Conservation (phyloP, 169 alveolate species). For the Perkinsus marinus region DNA sequence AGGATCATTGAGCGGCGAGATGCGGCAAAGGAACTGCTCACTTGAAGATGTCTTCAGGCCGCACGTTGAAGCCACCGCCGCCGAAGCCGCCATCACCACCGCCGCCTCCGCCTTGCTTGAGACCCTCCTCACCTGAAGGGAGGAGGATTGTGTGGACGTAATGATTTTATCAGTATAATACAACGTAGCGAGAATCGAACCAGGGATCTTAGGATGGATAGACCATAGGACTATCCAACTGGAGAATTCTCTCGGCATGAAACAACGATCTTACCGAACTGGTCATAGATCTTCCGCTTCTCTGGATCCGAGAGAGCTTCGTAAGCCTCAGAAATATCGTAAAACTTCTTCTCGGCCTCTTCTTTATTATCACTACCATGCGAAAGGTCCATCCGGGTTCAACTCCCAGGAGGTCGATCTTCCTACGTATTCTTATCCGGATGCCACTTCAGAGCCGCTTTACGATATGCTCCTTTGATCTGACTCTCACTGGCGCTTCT, state of each 20-base stretch:
- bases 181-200: too few relatives aligned
- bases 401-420: conserved; percentile 16
- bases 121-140: neutral
- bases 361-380: neutral
- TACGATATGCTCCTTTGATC: conserved; percentile 56
- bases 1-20: too few relatives aligned
- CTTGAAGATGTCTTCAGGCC: neutral
- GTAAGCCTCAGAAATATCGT: conserved; percentile 64
- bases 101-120: neutral
- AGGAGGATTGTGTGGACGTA: too few relatives aligned
- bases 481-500: conserved; percentile 35
- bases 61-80: neutral
- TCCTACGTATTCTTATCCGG: conserved; percentile 56
- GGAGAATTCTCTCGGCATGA: neutral
- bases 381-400: neutral
- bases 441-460: conserved; percentile 52
- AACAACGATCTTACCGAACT: conserved; percentile 66
- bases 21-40: neutral
- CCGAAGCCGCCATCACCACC: neutral
- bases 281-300: conserved; percentile 66
- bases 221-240: conserved; percentile 1
- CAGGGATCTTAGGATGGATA: too few relatives aligned
- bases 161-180: too few relatives aligned
- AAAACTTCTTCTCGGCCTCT: conserved; percentile 62
- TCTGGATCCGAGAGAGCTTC: conserved; percentile 67